Evolutionary conservation across 1,284 basidiomycete genomes (phyloP).

Genomic region (Takashimella koratensis): DNA sequence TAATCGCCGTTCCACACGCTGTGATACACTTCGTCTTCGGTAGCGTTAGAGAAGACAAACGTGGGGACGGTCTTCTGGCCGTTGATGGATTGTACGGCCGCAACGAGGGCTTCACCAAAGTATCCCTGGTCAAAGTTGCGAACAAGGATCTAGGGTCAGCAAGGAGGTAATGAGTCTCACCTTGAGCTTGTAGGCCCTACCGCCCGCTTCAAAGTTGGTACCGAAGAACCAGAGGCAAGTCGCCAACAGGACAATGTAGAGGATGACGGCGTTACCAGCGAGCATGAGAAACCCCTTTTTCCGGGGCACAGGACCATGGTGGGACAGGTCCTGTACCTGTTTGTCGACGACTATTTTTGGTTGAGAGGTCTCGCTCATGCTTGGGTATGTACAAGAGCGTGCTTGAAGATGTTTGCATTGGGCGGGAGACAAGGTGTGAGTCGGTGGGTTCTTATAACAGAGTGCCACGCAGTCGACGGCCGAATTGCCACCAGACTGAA

Average conservation of each 20-base stretch:
- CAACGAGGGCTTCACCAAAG: not conserved
- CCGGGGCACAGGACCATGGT: too few relatives aligned
- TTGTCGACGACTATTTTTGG: too few relatives aligned
- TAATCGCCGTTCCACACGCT: not conserved
- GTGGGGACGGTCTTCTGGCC: not conserved
- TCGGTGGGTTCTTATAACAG: too few relatives aligned
- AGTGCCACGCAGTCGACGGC: too few relatives aligned
- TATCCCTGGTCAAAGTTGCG: not conserved
- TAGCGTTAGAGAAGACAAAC: not conserved
- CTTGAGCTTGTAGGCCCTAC: not conserved
- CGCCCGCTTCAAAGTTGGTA: not conserved
- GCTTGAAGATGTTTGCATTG: too few relatives aligned
- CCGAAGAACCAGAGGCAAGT: not conserved
- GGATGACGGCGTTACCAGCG: not conserved
- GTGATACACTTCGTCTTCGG: not conserved
- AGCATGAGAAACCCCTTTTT: not conserved
- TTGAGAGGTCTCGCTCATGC: too few relatives aligned
- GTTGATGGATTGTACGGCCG: not conserved
- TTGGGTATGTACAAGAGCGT: too few relatives aligned
- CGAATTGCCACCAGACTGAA: too few relatives aligned
- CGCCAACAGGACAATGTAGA: not conserved
- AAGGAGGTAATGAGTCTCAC: not conserved
- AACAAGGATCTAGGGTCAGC: not conserved
- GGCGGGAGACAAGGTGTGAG: too few relatives aligned
- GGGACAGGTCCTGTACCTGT: too few relatives aligned